Percentiles rank a stretch among this genome's conserved stretches.
Evolutionary conservation across 1,284 basidiomycete genomes (phyloP).

Genomic region (Leucoagaricus sp.): DNA sequence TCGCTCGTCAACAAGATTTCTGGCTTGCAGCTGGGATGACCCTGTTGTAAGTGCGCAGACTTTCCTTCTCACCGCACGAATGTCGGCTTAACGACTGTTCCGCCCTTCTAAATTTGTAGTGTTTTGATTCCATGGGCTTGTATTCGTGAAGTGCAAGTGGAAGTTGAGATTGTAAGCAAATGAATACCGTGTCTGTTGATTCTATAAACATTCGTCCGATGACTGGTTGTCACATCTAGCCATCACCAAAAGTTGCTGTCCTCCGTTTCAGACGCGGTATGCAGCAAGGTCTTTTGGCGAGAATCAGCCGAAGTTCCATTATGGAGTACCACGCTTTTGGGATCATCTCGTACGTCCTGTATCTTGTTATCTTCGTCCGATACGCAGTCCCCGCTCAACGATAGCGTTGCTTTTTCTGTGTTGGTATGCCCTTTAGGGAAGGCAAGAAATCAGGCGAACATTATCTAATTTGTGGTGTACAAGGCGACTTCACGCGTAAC

Average conservation of each 20-base stretch:
- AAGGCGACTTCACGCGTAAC: constrained; percentile 68
- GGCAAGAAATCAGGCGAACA: constrained; percentile 61
- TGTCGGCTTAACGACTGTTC: background rate
- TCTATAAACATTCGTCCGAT: background rate
- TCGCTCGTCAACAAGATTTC: constrained; percentile 73
- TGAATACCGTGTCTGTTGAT: background rate
- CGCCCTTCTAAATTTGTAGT: constrained; percentile 34
- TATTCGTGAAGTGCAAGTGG: constrained; percentile 69
- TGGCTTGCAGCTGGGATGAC: constrained; percentile 79
- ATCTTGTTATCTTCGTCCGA: constrained; percentile 13
- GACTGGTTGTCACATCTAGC: constrained; percentile 37
- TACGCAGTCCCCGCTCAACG: background rate
- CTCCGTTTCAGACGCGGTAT: constrained; percentile 70
- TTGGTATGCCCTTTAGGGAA: constrained; percentile 39
- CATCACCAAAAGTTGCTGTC: constrained; percentile 67
- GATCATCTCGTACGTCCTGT: constrained; percentile 57
- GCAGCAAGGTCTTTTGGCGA: constrained; percentile 69
- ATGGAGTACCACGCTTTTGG: constrained; percentile 75
- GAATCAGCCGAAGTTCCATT: constrained; percentile 64
- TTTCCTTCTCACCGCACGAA: constrained; percentile 3
- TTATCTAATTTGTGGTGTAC: constrained; percentile 72
- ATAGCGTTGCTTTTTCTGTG: constrained; percentile 5
- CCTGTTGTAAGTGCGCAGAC: constrained; percentile 50
- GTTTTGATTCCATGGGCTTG: constrained; percentile 76
- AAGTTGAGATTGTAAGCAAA: constrained; percentile 67